Evolutionary conservation across 2,329 filamentous ascomycete species (phyloP).

Genomic region (Fusarium sp.): DNA sequence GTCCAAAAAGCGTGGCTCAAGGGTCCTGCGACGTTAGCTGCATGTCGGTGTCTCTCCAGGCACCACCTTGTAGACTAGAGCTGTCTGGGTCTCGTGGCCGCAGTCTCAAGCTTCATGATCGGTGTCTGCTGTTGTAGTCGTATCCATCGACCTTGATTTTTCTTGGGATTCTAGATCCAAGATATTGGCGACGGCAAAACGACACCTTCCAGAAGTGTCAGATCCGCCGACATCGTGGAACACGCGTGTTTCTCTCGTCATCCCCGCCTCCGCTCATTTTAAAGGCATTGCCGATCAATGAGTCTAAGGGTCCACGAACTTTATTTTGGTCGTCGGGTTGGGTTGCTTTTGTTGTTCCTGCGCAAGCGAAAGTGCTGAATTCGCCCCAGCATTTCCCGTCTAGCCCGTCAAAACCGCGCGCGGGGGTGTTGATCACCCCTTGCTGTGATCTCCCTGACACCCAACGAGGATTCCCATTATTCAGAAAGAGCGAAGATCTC

Average conservation of each 20-base stretch:
- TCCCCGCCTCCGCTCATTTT: constrained; percentile 5
- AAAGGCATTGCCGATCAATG: constrained; percentile 26
- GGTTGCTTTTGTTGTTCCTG: constrained; percentile 36
- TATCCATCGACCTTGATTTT: neutral
- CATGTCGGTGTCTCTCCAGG: constrained; percentile 25
- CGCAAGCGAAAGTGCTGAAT: constrained; percentile 38
- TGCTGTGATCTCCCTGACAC: constrained; percentile 29
- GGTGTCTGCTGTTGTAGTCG: constrained; percentile 5
- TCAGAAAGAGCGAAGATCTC: constrained; percentile 37
- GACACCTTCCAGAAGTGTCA: neutral
- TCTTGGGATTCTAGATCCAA: neutral
- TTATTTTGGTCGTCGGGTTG: constrained; percentile 15
- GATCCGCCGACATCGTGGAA: neutral
- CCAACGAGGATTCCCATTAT: constrained; percentile 24
- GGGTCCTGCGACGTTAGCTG: constrained; percentile 34
- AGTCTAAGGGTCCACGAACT: constrained; percentile 34
- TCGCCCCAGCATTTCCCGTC: constrained; percentile 26
- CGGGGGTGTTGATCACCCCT: constrained; percentile 32
- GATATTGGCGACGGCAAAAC: neutral
- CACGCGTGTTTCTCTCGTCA: constrained; percentile 4
- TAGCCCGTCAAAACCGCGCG: constrained; percentile 3
- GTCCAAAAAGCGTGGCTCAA: neutral
- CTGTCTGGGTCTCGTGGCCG: constrained; percentile 28
- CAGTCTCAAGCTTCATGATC: constrained; percentile 25
- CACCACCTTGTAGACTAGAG: constrained; percentile 19